These are phyloP conservation scores for Cornus kousa DNA, from an alignment of 148 eudicot species.

Conservation along the genomic window DNA sequence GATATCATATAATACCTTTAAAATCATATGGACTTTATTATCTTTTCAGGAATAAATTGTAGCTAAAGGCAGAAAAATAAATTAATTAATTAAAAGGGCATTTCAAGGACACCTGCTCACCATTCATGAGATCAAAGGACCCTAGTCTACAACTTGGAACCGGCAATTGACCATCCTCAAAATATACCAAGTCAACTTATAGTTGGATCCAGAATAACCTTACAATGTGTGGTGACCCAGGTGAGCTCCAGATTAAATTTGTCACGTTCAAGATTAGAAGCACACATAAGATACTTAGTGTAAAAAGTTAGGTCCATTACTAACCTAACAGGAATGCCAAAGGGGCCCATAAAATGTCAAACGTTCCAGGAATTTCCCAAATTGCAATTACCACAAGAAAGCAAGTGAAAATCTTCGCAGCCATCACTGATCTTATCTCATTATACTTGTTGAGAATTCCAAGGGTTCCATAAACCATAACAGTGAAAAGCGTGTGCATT, in stretches of 20 bases:
- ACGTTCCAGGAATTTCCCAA: slow-evolving; percentile 93
- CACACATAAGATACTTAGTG: background rate
- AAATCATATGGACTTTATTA: background rate
- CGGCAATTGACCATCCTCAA: slow-evolving; percentile 1
- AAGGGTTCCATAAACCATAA: slow-evolving; percentile 94
- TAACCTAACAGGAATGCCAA: slow-evolving; percentile 63
- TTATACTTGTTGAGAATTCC: slow-evolving; percentile 81
- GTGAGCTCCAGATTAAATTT: background rate
- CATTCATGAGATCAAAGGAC: background rate
- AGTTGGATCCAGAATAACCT: background rate
- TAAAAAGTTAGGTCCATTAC: slow-evolving; percentile 18
- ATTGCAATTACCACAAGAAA: slow-evolving; percentile 67
- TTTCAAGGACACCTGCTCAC: background rate
- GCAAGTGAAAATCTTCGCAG: slow-evolving; percentile 56
- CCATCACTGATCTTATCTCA: slow-evolving; percentile 77
- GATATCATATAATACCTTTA: background rate
- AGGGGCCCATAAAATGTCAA: slow-evolving; percentile 76
- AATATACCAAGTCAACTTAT: background rate
- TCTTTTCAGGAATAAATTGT: background rate
- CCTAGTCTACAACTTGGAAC: background rate
- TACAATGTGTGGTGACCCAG: background rate
- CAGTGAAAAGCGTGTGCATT: slow-evolving; percentile 91
- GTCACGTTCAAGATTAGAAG: background rate
- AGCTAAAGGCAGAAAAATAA: background rate
- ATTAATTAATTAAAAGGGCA: background rate